These are phyloP conservation scores for Arthrobotrys conoides DNA, from an alignment of 2,329 filamentous ascomycete species.

Conservation along the genomic window DNA sequence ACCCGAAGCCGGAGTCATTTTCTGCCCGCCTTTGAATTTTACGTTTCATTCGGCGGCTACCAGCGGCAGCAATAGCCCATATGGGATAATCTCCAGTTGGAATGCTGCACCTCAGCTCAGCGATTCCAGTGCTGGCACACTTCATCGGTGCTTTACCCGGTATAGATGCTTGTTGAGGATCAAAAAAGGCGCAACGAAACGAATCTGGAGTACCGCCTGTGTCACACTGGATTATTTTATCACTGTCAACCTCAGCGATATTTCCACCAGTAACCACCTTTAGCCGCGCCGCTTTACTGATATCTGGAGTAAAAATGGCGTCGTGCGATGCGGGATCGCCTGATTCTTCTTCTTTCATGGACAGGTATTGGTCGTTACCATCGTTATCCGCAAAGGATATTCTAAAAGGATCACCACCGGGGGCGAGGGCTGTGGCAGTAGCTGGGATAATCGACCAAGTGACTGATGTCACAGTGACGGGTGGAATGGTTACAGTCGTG, in stretches of 20 bases:
- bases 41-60: neutral
- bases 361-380: neutral
- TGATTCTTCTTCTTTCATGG: neutral
- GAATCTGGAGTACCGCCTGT: neutral
- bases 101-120: neutral
- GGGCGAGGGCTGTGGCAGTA: neutral
- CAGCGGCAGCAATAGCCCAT: neutral
- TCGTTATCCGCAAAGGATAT: neutral
- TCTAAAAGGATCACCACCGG: neutral
- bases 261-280: neutral
- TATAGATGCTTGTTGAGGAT: neutral
- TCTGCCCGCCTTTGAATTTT: neutral
- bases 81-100: neutral
- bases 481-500: neutral
- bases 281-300: neutral
- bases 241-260: neutral
- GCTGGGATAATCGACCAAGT: neutral
- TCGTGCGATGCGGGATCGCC: neutral
- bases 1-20: neutral
- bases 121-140: neutral
- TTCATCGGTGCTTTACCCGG: neutral
- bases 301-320: neutral
- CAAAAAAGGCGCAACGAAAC: neutral
- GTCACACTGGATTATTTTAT: neutral
- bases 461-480: neutral